Base-by-base conservation (phyloP, 768 basidiomycete genomes). In the Trametes elegans region DNA sequence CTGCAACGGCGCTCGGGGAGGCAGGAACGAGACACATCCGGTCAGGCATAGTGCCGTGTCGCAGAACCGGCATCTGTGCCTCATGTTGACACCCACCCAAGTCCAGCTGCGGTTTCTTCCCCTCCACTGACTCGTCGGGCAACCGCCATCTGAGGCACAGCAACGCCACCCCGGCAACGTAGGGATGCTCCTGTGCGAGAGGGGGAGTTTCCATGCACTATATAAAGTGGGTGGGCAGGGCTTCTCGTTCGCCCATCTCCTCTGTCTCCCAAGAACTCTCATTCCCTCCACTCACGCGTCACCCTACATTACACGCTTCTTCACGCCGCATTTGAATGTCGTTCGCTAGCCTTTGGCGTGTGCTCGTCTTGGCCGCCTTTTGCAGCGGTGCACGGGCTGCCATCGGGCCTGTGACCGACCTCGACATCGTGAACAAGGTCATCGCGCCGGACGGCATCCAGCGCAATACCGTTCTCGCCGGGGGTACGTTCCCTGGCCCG, bases 381-480 rank as follows among this genome's bases (percentile, higher is more conserved):
- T 50, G 43, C 16, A 23, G 34, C 18, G 21, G 26, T n/a, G 45
- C 45, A 5, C 27, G 42, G 26, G 50, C 44, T 14, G 44, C 58
- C 0, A 51, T 55, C 21, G 58, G 58, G 10, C 58, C 58, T 29
- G 48, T 45, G 16, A 34, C 48, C 32, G 48, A 55, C 24, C 53
- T 59, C 13, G 31, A 35, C 38, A 49, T 59, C 36, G 47, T 42
- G 21, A 55, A 59, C 58, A 50, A 47, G 36, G 53, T 45, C 24
- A 40, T 59, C 28, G 41, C 42, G 11, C 53, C 58, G 14, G 58
- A 59, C 21, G 58, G 58, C 26, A 14, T 55, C 21, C 6, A 23
- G 3, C 58, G 58, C 14, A 32, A 40, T 21, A 38, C 62, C n/a
- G 59, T 63, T 27, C 40, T 58, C 11, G 62, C 53, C 16, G 44